phyloP scores from a whole-genome alignment of 176 grass and related monocot species.

The Tillandsia leiboldiana region DNA sequence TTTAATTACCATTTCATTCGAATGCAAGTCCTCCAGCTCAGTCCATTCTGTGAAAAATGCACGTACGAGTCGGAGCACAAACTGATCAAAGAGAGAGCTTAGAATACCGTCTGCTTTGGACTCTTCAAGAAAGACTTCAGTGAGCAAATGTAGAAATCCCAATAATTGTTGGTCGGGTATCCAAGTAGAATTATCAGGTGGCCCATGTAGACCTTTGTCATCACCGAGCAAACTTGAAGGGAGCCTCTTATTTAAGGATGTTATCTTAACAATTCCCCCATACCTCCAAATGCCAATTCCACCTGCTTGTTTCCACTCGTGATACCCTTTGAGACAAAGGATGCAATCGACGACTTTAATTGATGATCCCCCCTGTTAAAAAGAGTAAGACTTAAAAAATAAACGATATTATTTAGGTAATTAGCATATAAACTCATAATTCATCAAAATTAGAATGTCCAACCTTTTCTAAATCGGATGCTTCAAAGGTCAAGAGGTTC shows the following conservation, averaged over 20 bases:
- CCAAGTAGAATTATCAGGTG: slow-evolving; percentile 2
- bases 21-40: slow-evolving; percentile 42
- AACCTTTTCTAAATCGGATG: slow-evolving; percentile 82
- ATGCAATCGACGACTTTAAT: slow-evolving; percentile 88
- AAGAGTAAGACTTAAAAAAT: not conserved
- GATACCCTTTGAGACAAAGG: slow-evolving; percentile 73
- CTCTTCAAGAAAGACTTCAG: slow-evolving; percentile 62
- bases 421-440: not conserved
- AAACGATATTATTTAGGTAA: not conserved
- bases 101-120: slow-evolving; percentile 41
- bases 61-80: slow-evolving; percentile 50
- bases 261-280: slow-evolving; percentile 68
- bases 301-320: slow-evolving; percentile 76
- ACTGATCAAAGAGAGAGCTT: slow-evolving; percentile 42
- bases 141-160: slow-evolving; percentile 58
- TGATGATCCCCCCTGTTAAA: slow-evolving; percentile 56
- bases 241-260: slow-evolving; percentile 37
- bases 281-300: slow-evolving; percentile 81
- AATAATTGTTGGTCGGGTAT: slow-evolving; percentile 52
- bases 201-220: slow-evolving; percentile 24
- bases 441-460: not conserved
- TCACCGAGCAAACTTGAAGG: slow-evolving; percentile 28
- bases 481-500: slow-evolving; percentile 73
- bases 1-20: slow-evolving; percentile 87
- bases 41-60: slow-evolving; percentile 52